Percentiles rank a stretch among this genome's conserved stretches.
phyloP scores from a whole-genome alignment of 1,139 yeast genomes.

The Yamadazyma jaroonii region DNA sequence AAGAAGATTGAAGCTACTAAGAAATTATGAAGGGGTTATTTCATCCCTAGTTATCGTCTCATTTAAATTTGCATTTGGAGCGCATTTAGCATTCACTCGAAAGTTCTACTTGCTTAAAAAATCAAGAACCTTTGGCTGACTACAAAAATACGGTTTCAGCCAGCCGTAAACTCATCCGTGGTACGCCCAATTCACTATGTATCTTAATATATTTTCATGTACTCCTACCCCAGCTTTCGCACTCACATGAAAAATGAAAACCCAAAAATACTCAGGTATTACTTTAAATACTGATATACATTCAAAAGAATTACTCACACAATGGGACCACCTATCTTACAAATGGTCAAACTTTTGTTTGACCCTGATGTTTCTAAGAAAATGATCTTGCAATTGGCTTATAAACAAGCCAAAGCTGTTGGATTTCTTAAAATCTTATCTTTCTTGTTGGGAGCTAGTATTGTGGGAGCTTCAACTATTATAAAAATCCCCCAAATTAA shows the following conservation, averaged over 20 bases:
- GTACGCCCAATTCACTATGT: background rate
- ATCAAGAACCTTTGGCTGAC: too few relatives aligned
- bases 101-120: too few relatives aligned
- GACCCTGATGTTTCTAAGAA: slow-evolving; percentile 43
- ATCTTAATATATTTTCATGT: background rate
- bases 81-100: too few relatives aligned
- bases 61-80: too few relatives aligned
- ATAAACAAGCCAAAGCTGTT: slow-evolving; percentile 32
- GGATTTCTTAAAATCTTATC: slow-evolving; percentile 38
- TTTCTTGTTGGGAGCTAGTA: slow-evolving; percentile 30
- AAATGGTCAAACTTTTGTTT: slow-evolving; percentile 31
- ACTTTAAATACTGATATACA: too few relatives aligned
- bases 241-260: slow-evolving; percentile 1
- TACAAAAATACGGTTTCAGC: too few relatives aligned
- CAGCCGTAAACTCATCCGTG: too few relatives aligned
- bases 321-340: slow-evolving; percentile 25
- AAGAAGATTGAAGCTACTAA: slow-evolving; percentile 22
- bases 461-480: slow-evolving; percentile 41
- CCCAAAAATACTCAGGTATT: background rate
- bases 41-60: too few relatives aligned
- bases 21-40: too few relatives aligned
- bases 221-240: slow-evolving; percentile 2
- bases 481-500: slow-evolving; percentile 44
- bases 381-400: slow-evolving; percentile 38
- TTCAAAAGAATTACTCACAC: too few relatives aligned